Evolutionary conservation across 2,329 filamentous ascomycete species (phyloP).

Genomic region (Dothistroma septosporum): DNA sequence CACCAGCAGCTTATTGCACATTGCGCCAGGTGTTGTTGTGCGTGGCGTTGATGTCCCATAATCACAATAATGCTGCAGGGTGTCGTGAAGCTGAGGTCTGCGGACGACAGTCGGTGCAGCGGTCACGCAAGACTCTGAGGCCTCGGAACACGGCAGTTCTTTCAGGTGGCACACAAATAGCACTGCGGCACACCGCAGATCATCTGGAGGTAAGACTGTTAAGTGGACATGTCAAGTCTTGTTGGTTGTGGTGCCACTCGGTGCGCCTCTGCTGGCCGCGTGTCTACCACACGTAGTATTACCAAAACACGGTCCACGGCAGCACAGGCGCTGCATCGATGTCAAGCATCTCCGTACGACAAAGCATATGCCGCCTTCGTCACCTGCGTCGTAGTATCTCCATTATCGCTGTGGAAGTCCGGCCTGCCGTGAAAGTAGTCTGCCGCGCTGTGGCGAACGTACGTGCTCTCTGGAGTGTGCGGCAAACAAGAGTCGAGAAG

Average conservation of each 20-base stretch:
- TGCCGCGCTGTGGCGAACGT: neutral
- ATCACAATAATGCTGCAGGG: neutral
- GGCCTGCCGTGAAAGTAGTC: neutral
- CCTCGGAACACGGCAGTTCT: neutral
- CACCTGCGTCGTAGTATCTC: neutral
- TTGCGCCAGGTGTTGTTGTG: neutral
- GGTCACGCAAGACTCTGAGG: neutral
- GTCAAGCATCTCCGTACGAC: too few species aligned
- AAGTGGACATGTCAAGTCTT: neutral
- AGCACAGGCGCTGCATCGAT: too few species aligned
- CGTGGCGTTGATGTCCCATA: neutral
- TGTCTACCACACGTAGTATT: too few species aligned
- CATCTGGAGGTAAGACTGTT: too few species aligned
- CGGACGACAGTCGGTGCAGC: neutral
- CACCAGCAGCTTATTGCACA: too few species aligned
- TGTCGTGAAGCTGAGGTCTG: neutral
- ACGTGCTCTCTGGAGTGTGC: too few species aligned
- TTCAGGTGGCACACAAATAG: constrained; percentile 1
- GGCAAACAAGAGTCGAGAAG: neutral
- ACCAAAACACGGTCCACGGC: too few species aligned
- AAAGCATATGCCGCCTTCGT: too few species aligned
- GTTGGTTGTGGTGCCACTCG: too few species aligned
- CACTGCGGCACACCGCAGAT: neutral
- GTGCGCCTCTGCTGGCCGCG: too few species aligned
- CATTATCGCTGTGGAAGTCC: neutral